Conservation (phyloP, 148 eudicot genomes). For the Pharnaceum exiguum region DNA sequence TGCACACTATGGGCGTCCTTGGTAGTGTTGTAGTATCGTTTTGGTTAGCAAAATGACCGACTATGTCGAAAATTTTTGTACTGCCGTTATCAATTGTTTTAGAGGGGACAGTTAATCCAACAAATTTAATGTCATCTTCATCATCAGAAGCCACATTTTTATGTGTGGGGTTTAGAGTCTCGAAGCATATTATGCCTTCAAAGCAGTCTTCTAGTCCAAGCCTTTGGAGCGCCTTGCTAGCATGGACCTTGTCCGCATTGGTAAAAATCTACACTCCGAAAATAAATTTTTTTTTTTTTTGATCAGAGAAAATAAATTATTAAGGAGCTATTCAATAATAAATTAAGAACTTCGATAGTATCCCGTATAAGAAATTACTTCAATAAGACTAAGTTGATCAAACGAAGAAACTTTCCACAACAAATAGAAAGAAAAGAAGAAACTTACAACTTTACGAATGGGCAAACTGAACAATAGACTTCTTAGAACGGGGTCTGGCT, state of each 20-base stretch:
- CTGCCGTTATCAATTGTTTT: neutral
- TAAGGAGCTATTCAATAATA: no score
- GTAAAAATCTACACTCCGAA: slow-evolving; percentile 57
- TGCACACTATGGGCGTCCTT: slow-evolving; percentile 76
- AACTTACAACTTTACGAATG: slow-evolving; percentile 85
- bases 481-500: slow-evolving; percentile 81
- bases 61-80: slow-evolving; percentile 64
- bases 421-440: neutral
- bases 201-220: slow-evolving; percentile 87
- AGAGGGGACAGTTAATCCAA: slow-evolving; percentile 26
- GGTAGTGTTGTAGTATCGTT: slow-evolving; percentile 47
- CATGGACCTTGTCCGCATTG: slow-evolving; percentile 76
- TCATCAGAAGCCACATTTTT: slow-evolving; percentile 55
- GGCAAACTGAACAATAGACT: slow-evolving; percentile 74
- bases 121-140: slow-evolving; percentile 62
- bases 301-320: neutral
- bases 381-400: neutral
- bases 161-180: slow-evolving; percentile 71
- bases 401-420: neutral
- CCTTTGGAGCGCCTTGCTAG: slow-evolving; percentile 44
- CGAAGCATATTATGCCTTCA: slow-evolving; percentile 89
- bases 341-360: no score
- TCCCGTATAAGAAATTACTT: neutral
- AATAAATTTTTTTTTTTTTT: no score
- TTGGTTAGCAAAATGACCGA: slow-evolving; percentile 45